Conservation (phyloP, 352 stramenopile species). For the Phytophthora foliorum region DNA sequence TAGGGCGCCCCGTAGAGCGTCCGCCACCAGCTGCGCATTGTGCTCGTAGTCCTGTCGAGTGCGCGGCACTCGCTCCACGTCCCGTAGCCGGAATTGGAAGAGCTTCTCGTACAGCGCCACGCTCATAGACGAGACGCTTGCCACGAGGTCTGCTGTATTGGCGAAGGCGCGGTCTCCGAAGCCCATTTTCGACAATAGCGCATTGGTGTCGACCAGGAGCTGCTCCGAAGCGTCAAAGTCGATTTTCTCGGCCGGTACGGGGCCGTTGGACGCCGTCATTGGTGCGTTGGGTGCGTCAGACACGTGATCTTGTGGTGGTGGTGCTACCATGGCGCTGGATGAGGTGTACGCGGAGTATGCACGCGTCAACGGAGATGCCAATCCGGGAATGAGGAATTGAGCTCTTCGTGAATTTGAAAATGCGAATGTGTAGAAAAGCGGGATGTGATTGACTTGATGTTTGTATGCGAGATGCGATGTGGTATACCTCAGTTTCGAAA, state of each 20-base stretch:
- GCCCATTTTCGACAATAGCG: constrained; percentile 76
- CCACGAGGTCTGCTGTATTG: constrained; percentile 78
- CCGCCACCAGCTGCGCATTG: constrained; percentile 90
- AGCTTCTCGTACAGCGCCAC: constrained; percentile 93
- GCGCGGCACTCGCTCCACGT: constrained; percentile 70
- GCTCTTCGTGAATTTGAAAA: constrained; percentile 31
- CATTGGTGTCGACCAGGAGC: constrained; percentile 68
- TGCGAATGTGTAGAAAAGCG: constrained; percentile 29
- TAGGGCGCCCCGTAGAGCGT: constrained; percentile 74
- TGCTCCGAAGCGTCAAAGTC: constrained; percentile 15
- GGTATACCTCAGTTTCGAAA: constrained; percentile 29
- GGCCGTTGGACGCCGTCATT: constrained; percentile 4
- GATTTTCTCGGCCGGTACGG: constrained; percentile 17
- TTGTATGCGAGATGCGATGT: constrained; percentile 31
- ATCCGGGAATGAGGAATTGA: constrained; percentile 20
- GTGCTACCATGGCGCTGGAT: constrained; percentile 13
- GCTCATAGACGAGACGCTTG: constrained; percentile 92
- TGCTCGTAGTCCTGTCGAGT: constrained; percentile 81
- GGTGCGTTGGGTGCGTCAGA: constrained; percentile 12
- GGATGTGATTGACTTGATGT: constrained; percentile 11
- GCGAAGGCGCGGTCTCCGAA: constrained; percentile 87
- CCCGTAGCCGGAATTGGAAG: constrained; percentile 86
- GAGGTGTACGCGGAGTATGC: constrained; percentile 13
- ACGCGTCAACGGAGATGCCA: constrained; percentile 13
- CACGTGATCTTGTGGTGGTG: constrained; percentile 1